Percentiles rank a stretch among this genome's conserved stretches.
Evolutionary conservation across 2,329 filamentous ascomycete genomes (phyloP).

Genomic region (Fusarium staphyleae): DNA sequence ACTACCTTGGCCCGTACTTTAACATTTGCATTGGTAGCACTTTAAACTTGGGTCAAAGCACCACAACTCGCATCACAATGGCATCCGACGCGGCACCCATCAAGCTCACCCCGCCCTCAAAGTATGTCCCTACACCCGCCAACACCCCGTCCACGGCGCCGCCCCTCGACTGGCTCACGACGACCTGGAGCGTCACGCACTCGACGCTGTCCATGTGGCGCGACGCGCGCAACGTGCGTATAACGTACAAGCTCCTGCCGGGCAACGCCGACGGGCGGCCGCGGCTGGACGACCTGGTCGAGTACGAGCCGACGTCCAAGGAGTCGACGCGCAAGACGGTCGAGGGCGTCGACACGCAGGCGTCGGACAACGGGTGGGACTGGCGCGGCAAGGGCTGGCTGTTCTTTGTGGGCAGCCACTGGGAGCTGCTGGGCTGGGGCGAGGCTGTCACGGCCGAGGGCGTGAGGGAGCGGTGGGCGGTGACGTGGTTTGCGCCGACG

Average conservation of each 20-base stretch:
- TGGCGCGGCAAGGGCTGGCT: conserved; percentile 83
- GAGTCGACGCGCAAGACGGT: conserved; percentile 64
- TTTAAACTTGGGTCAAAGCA: too few species aligned
- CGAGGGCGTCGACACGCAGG: conserved; percentile 66
- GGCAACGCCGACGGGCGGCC: conserved; percentile 47
- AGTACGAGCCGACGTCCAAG: conserved; percentile 65
- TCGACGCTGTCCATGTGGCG: conserved; percentile 84
- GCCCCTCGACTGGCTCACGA: conserved; percentile 64
- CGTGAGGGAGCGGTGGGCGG: conserved; percentile 69
- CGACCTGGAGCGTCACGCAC: conserved; percentile 78
- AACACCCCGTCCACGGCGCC: conserved; percentile 51
- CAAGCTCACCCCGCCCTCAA: conserved; percentile 53
- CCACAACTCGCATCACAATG: conserved; percentile 17
- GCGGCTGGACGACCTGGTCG: conserved; percentile 75
- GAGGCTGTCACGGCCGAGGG: conserved; percentile 53
- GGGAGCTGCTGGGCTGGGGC: conserved; percentile 83
- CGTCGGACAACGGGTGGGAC: conserved; percentile 60
- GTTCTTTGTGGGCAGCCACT: conserved; percentile 74
- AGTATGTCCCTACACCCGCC: conserved; percentile 50
- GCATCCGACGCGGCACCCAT: conserved; percentile 30
- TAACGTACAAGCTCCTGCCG: conserved; percentile 71
- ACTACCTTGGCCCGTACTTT: too few species aligned
- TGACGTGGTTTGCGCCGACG: conserved; percentile 86
- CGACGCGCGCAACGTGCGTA: conserved; percentile 78
- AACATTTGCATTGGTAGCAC: too few species aligned